A percentile compares a stretch with the other conserved stretches of the same genome.
Conservation (phyloP, 2,329 filamentous ascomycete species). For the Penicillium thymicola region DNA sequence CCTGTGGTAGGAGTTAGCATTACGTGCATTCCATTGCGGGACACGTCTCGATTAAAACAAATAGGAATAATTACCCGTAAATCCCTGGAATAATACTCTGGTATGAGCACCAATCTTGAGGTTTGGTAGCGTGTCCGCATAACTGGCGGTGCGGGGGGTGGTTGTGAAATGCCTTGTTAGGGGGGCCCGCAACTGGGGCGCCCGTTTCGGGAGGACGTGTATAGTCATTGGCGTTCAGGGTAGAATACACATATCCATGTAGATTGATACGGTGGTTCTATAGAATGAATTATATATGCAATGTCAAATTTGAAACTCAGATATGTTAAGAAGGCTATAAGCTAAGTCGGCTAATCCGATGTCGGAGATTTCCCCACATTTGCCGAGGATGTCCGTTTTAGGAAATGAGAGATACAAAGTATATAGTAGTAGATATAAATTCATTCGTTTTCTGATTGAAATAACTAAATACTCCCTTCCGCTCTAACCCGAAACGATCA, state of each 20-base stretch:
- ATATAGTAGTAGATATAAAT: neutral
- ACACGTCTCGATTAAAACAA: neutral
- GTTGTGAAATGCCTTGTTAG: slow-evolving; percentile 31
- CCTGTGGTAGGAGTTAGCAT: slow-evolving; percentile 24
- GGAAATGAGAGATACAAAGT: too few species aligned
- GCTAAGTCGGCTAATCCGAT: slow-evolving; percentile 20
- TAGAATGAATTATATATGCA: neutral
- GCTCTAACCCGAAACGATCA: slow-evolving; percentile 16
- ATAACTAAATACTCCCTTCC: neutral
- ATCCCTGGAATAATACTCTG: slow-evolving; percentile 67
- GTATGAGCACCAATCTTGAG: slow-evolving; percentile 66
- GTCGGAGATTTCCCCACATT: slow-evolving; percentile 19
- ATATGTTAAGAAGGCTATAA: slow-evolving; percentile 9
- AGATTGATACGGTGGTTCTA: neutral
- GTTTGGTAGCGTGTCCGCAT: slow-evolving; percentile 63
- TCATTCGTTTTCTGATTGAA: neutral
- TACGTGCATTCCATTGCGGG: neutral
- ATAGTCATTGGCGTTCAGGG: slow-evolving; percentile 19
- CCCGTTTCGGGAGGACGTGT: slow-evolving; percentile 22
- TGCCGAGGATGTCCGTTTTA: slow-evolving; percentile 1
- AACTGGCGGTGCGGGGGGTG: slow-evolving; percentile 33
- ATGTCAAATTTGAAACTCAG: neutral
- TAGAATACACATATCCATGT: neutral
- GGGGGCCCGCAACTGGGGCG: slow-evolving; percentile 8
- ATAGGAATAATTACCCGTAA: slow-evolving; percentile 52